Base-by-base conservation (phyloP, 116 monocot species). In the Trichopus zeylanicus region DNA sequence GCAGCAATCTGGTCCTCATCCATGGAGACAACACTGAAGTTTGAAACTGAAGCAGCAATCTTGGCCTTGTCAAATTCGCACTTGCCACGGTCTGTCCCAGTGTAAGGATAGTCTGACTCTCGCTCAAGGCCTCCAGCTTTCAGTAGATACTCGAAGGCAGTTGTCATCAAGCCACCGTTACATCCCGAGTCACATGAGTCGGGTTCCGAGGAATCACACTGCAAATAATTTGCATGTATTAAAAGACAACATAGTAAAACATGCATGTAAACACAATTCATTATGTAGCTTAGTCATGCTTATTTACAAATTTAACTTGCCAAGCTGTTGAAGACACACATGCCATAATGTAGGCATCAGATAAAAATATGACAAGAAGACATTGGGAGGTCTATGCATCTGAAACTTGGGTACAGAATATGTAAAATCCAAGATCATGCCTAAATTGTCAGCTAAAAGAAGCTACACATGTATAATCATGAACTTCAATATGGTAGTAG, bases 141-240 rank as follows among this genome's bases (percentile, higher is more conserved):
- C 6, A 63, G 26, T 46, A 87, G 37, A 57, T 87, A 92, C 53
- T 80, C 67, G 48, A 92, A 92, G 10, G 92, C 92, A 51, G 69
- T 83, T 15, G 80, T 92, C 92, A 92, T 87, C 62, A 92, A 61
- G 10, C 92, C 92, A 51, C 92, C 92, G 57, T 84, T 83, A 76
- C 92, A 92, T 53, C 87, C 87, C 0, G 73, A 25, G 57, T 87
- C 87, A 29, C 92, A 87, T 15, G 83, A 55, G 37, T 57, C 77
- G 28, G 81, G 66, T 42, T 92, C 87, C 13, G 72, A 61, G 31
- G 75, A 26, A 72, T 92, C 92, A 63, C 92, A 87, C 92, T 92
- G 75, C 66, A 60, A 67, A 61, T 55, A 21, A 20, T 27, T 27
- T 9, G 29, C 15, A 18, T 15, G 23, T 52, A 7, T 9, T 52